Evolutionary conservation across 2,329 filamentous ascomycete genomes (phyloP), one percentile per base, ranked within the genome.

Genomic region (Cucurbitaria berberidis): DNA sequence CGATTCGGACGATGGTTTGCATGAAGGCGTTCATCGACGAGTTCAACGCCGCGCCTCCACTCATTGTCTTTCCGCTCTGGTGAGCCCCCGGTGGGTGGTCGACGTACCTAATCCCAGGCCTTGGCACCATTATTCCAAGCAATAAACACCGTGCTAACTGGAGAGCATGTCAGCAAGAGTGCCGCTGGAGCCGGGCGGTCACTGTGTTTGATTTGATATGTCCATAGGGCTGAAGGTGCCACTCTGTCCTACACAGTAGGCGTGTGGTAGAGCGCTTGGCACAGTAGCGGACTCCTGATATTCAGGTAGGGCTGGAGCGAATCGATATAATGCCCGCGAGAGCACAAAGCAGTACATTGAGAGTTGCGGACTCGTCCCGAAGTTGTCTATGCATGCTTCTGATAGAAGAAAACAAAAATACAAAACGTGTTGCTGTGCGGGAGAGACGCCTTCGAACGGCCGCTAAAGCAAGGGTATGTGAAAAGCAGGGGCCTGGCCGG

Each of bases 401-500:
- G 15, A 5, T 34, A 34, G 30, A 3, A n/a, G 13, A n/a, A 5
- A 5, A 3, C 9, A 16, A 34, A 5, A n/a, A 34, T 34, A 5
- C 15, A n/a, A n/a, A 5, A 5, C 6, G 35, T n/a, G 19, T 22
- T 42, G 16, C 40, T 24, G 29, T 29, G 40, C 40, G 40, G 24
- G 26, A 42, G 40, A 27, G 40, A 49, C 21, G 36, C 19, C 21
- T 26, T 42, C 32, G 41, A 40, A 29, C 45, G 44, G 41, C 46
- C 55, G 43, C 55, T 55, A 55, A 55, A 39, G 56, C 59, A 59
- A 62, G 56, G 53, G 52, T 53, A 45, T 48, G 48, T 53, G 40
- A 42, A 45, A 34, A 34, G 34, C 50, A 43, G 40, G 46, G 42
- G 41, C 21, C 35, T 35, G 26, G 22, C 35, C 35, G 41, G 59